Conservation (phyloP, 1,284 basidiomycete genomes). For the Melampsora americana region DNA sequence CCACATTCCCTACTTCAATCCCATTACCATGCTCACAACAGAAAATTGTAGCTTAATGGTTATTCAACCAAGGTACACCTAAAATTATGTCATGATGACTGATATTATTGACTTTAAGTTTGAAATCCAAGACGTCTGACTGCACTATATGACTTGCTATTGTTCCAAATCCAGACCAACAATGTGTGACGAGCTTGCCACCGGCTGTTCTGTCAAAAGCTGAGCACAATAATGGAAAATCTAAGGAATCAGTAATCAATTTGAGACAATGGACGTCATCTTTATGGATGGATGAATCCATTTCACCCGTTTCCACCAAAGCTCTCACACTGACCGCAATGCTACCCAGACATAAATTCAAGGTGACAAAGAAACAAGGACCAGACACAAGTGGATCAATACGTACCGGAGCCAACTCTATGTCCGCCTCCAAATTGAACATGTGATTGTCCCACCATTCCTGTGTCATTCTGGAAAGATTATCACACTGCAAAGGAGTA, state of each 20-base stretch:
- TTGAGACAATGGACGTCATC: background rate
- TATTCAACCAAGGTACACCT: conserved; percentile 22
- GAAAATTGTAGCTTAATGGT: background rate
- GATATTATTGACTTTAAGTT: conserved; percentile 7
- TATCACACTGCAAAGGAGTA: too few relatives aligned
- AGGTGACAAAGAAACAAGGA: too few relatives aligned
- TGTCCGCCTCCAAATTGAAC: too few relatives aligned
- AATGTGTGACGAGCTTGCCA: background rate
- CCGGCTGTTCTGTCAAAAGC: background rate
- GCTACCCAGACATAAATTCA: too few relatives aligned
- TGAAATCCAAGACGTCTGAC: background rate
- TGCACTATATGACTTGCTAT: background rate
- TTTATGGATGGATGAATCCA: background rate
- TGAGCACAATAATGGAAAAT: background rate
- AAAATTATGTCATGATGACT: conserved; percentile 22
- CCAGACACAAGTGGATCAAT: too few relatives aligned
- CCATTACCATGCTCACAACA: background rate
- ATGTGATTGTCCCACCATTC: too few relatives aligned
- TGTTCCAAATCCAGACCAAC: background rate
- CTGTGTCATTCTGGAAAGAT: too few relatives aligned
- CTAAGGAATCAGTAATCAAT: background rate
- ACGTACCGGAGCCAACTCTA: too few relatives aligned
- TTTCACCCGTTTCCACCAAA: background rate
- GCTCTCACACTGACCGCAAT: too few relatives aligned
- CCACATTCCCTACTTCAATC: background rate